Percentiles rank a stretch among this genome's conserved stretches.
These are phyloP conservation scores for Solanum ahanhuiri DNA, from an alignment of 257 asterid species.

Conservation along the genomic window DNA sequence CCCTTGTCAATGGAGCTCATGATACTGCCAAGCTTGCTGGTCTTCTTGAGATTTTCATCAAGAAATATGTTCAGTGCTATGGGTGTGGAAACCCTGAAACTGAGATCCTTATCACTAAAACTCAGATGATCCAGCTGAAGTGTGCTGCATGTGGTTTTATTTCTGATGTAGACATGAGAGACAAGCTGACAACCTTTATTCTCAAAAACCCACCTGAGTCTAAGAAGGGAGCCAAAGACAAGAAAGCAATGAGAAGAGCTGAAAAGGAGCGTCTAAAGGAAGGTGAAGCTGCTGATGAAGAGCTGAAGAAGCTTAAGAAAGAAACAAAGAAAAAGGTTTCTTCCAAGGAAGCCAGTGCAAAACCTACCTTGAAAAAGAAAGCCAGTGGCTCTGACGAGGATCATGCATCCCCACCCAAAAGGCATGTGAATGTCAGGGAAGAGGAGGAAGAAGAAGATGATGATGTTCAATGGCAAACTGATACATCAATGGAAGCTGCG, in stretches of 20 bases:
- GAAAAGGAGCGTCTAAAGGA: slow-evolving; percentile 33
- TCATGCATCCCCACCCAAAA: slow-evolving; percentile 1
- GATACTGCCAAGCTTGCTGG: slow-evolving; percentile 35
- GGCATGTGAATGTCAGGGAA: not conserved
- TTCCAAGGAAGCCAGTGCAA: slow-evolving; percentile 15
- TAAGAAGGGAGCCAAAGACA: slow-evolving; percentile 32
- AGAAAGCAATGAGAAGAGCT: slow-evolving; percentile 31
- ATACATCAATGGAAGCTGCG: slow-evolving; percentile 20
- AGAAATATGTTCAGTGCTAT: slow-evolving; percentile 37
- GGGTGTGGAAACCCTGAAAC: slow-evolving; percentile 40
- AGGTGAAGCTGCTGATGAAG: slow-evolving; percentile 38
- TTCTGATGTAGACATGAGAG: slow-evolving; percentile 40
- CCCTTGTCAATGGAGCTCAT: slow-evolving; percentile 34
- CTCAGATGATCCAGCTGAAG: slow-evolving; percentile 33
- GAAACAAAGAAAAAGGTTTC: slow-evolving; percentile 28
- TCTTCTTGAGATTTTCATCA: slow-evolving; percentile 28
- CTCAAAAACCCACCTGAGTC: slow-evolving; percentile 32
- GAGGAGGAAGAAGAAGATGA: slow-evolving; percentile 9
- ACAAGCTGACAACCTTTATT: slow-evolving; percentile 28
- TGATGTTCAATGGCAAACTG: slow-evolving; percentile 22
- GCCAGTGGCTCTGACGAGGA: slow-evolving; percentile 17
- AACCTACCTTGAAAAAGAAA: slow-evolving; percentile 17
- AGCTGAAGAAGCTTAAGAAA: slow-evolving; percentile 28
- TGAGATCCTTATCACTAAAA: slow-evolving; percentile 25
- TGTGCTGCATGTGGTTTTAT: slow-evolving; percentile 39